Evolutionary conservation across 202 grass and related monocot genomes (phyloP), one percentile per base, ranked within the genome.

Genomic region (Alloteropsis angusta): DNA sequence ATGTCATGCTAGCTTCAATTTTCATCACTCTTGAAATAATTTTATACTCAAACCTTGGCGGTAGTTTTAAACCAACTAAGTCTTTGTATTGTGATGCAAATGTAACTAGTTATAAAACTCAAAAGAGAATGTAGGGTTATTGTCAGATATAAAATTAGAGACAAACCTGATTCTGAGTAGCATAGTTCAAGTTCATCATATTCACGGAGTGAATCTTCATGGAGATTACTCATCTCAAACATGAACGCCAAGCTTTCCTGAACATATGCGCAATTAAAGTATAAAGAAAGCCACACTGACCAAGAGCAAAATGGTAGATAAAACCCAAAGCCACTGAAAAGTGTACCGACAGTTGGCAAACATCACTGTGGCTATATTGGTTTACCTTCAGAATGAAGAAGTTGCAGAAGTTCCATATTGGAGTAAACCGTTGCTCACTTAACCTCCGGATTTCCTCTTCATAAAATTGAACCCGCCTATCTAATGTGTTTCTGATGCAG

Each of bases 191-290:
- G 88, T 77, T 99, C 96, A 71, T 99, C 92, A 36, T 96, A 96
- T 95, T 99, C 96, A 23, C 96, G 96, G 68, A 99, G 84, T 69
- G 92, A 86, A 87, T 99, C 96, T 89, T 99, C 96, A 89, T 99
- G 59, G 81, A 99, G 96, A 83, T 96, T 89, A 75, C 90, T 87
- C 86, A 93, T 89, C 72, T 99, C 96, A 93, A 99, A 99, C 92
- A 99, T 99, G 76, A 96, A 99, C 48, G 96, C 96, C 78, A 99
- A 93, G 87, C 96, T 99, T 89, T 96, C 96, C 96, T 99, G 68
- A 70, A 91, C 43, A 85, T 76, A 83, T 4, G 69, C 59, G 57
- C 39, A 70, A 60, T 76, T 37, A 26, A 38, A 70, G 77, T 48
- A n/a, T 69, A 61, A 82, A 79, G 10, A 61, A 49, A 71, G 42